Evolutionary conservation across 306 rosid species (phyloP).

Genomic region (Medicago ruthenica): DNA sequence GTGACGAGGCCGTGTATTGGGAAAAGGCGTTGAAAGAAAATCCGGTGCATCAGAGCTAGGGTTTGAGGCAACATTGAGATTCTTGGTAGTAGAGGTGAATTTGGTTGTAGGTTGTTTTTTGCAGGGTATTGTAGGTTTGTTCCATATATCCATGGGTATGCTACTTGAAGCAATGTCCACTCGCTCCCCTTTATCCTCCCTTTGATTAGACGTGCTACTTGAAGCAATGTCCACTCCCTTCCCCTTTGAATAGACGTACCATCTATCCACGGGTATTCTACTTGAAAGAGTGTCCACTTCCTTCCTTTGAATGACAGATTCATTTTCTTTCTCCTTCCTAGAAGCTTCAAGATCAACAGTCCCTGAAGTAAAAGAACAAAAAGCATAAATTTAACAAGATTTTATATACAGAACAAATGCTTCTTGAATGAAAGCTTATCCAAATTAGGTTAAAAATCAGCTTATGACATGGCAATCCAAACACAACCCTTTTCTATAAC

Average conservation of each 20-base stretch:
- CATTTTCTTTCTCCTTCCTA: conserved; percentile 35
- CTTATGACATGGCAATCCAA: neutral
- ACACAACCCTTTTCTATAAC: neutral
- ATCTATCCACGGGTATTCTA: no score
- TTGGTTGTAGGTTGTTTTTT: no score
- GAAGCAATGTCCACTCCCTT: conserved; percentile 31
- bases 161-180: neutral
- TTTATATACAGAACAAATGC: neutral
- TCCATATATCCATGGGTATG: no score
- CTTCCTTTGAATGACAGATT: no score
- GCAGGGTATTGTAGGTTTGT: no score
- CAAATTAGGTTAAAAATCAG: neutral
- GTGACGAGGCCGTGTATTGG: neutral
- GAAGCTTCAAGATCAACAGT: conserved; percentile 39
- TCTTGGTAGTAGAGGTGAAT: no score
- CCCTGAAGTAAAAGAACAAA: conserved; percentile 40
- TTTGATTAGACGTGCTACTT: conserved; percentile 44
- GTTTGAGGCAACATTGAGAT: no score
- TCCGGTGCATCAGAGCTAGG: neutral
- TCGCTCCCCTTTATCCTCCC: conserved; percentile 9
- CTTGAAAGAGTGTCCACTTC: no score
- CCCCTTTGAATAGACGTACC: no score
- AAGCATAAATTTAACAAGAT: neutral
- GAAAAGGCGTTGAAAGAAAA: neutral
- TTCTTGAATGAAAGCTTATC: neutral